These are phyloP conservation scores for Lactarius trivialis DNA, from an alignment of 768 basidiomycete genomes.

Conservation along the genomic window DNA sequence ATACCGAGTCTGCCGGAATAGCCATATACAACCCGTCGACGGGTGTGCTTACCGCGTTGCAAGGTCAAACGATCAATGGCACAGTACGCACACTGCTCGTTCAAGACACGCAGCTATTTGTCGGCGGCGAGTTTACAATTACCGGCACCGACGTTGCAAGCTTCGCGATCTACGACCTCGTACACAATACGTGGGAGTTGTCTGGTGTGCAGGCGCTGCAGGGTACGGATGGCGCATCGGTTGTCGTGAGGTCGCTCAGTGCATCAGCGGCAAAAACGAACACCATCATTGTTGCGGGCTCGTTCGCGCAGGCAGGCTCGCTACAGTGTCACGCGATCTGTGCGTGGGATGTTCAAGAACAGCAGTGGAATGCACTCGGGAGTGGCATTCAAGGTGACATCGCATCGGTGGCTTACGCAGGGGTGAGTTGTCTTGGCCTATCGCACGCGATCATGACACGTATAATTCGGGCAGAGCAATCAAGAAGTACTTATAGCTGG, in stretches of 20 bases:
- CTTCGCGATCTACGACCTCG: slow-evolving; percentile 77
- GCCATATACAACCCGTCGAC: slow-evolving; percentile 63
- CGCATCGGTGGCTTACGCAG: slow-evolving; percentile 70
- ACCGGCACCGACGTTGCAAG: slow-evolving; percentile 52
- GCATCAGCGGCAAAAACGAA: slow-evolving; percentile 52
- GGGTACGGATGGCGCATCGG: slow-evolving; percentile 43
- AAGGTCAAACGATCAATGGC: slow-evolving; percentile 62
- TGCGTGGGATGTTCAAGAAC: slow-evolving; percentile 55
- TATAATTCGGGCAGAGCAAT: slow-evolving; percentile 41
- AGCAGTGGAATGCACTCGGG: slow-evolving; percentile 78
- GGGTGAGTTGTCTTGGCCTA: slow-evolving; percentile 45
- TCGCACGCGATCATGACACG: not conserved
- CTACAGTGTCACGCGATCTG: slow-evolving; percentile 75
- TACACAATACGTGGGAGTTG: slow-evolving; percentile 53
- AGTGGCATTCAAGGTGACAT: slow-evolving; percentile 78
- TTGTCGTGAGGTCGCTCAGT: slow-evolving; percentile 67
- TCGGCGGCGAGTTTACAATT: slow-evolving; percentile 81
- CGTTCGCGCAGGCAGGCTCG: slow-evolving; percentile 74
- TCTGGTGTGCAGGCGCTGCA: slow-evolving; percentile 55
- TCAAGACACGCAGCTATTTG: slow-evolving; percentile 58
- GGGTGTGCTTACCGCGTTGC: slow-evolving; percentile 45
- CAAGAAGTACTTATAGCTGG: slow-evolving; percentile 69
- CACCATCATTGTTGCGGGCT: slow-evolving; percentile 77
- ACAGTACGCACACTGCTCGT: slow-evolving; percentile 74
- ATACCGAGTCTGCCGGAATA: slow-evolving; percentile 43